Evolutionary conservation across 2,329 filamentous ascomycete genomes (phyloP).

Genomic region (Paraphaeosphaeria sporulosa): DNA sequence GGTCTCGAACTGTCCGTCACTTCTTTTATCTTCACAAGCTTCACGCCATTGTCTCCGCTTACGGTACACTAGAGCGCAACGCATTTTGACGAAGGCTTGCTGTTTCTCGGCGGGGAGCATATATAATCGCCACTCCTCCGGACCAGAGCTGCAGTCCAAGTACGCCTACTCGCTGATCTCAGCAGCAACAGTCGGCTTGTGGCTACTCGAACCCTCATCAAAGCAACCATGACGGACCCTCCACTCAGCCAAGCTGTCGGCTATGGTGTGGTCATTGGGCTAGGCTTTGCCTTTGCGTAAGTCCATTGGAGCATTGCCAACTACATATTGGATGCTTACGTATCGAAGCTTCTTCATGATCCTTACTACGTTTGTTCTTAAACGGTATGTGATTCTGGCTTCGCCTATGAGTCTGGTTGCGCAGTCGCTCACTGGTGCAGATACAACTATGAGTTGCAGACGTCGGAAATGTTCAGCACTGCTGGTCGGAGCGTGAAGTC

Average conservation of each 20-base stretch:
- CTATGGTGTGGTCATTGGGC: constrained; percentile 79
- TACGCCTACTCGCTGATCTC: constrained; percentile 5
- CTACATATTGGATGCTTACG: constrained; percentile 19
- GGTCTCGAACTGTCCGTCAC: constrained; percentile 13
- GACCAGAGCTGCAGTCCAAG: background rate
- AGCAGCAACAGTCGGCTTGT: constrained; percentile 3
- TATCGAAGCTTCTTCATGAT: constrained; percentile 69
- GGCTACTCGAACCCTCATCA: constrained; percentile 1
- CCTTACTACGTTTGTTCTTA: constrained; percentile 73
- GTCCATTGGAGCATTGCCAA: constrained; percentile 22
- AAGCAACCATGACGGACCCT: constrained; percentile 29
- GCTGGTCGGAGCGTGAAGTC: constrained; percentile 89
- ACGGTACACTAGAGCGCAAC: constrained; percentile 15
- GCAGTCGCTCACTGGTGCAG: constrained; percentile 37
- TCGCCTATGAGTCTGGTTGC: background rate
- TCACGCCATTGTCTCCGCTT: constrained; percentile 14
- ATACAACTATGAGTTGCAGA: constrained; percentile 81
- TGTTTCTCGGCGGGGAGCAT: constrained; percentile 18
- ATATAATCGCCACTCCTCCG: constrained; percentile 23
- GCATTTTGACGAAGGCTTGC: constrained; percentile 1
- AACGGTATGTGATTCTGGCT: constrained; percentile 49
- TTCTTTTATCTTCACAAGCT: constrained; percentile 24
- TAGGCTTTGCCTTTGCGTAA: constrained; percentile 75
- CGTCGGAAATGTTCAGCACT: constrained; percentile 91
- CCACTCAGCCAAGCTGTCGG: constrained; percentile 68